A percentile compares a stretch with the other conserved stretches of the same genome.
Evolutionary conservation across 75 land plant genomes (phyloP).

Genomic region (Larix kaempferi): DNA sequence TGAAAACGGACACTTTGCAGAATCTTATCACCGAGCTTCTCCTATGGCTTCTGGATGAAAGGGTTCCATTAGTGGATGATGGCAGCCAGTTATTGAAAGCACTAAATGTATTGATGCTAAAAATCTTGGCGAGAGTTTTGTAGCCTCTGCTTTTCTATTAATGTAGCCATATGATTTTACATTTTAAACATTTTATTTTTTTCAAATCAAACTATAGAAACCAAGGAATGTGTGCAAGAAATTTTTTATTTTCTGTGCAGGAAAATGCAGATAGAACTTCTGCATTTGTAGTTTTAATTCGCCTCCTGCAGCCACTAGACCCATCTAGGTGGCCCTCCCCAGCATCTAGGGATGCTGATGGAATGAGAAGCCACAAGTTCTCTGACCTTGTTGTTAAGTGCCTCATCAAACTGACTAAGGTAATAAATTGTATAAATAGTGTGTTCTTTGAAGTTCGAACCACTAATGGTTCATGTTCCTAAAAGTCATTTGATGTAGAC

Average conservation of each 20-base stretch:
- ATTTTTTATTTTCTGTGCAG: constrained; percentile 16
- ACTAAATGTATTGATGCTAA: constrained; percentile 46
- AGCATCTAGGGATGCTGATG: constrained; percentile 24
- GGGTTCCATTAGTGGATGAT: constrained; percentile 56
- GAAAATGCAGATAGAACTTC: constrained; percentile 56
- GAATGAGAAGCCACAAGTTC: constrained; percentile 38
- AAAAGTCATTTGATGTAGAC: neutral
- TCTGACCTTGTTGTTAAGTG: constrained; percentile 53
- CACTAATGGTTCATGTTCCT: neutral
- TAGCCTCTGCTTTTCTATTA: neutral
- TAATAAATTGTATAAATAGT: neutral
- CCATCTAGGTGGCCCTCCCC: constrained; percentile 29
- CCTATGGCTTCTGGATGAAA: constrained; percentile 49
- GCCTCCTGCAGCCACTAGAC: constrained; percentile 39
- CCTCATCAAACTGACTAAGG: constrained; percentile 53
- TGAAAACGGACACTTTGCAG: constrained; percentile 43
- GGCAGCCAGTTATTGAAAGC: constrained; percentile 57
- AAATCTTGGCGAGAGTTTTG: constrained; percentile 29
- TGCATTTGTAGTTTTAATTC: constrained; percentile 53
- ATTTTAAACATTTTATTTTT: neutral
- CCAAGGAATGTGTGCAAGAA: neutral
- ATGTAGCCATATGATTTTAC: neutral
- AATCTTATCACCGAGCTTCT: constrained; percentile 51
- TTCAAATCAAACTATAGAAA: neutral
- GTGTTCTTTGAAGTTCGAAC: neutral